Conservation (phyloP, 305 asterid genomes). For the Solanum aculeatissimum region DNA sequence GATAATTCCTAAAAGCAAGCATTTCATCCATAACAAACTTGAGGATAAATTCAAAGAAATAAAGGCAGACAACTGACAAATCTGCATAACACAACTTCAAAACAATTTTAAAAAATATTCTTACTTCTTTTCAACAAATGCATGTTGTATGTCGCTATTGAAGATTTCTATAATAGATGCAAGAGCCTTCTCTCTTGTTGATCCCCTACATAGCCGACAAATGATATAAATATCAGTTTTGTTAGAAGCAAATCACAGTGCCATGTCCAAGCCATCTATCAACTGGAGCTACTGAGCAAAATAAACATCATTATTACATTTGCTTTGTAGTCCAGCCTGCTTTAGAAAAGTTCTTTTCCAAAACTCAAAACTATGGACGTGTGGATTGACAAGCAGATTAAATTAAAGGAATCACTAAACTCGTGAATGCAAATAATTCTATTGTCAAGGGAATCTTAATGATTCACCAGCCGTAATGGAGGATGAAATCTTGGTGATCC, state of each 20-base stretch:
- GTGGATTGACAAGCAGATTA: not conserved
- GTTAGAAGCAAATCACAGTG: not conserved
- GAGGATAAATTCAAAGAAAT: not conserved
- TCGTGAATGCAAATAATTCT: not conserved
- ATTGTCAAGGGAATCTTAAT: not conserved
- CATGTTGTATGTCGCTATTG: constrained; percentile 50
- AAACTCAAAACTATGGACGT: not conserved
- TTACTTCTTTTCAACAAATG: constrained; percentile 76
- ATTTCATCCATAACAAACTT: not conserved
- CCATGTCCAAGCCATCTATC: not conserved
- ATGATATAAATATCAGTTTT: not conserved
- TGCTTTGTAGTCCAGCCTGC: not conserved
- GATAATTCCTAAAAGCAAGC: not conserved
- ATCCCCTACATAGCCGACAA: constrained; percentile 42
- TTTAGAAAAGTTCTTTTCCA: not conserved
- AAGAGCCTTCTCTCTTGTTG: constrained; percentile 82
- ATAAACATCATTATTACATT: not conserved
- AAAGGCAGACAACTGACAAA: not conserved
- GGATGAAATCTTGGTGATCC: not conserved
- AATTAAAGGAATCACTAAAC: not conserved
- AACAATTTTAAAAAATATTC: not conserved
- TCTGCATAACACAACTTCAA: not conserved
- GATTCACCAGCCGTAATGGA: not conserved
- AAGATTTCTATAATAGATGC: constrained; percentile 58
- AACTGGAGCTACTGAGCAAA: not conserved